Percentiles rank a stretch among this genome's conserved stretches.
Evolutionary conservation across 2,329 filamentous ascomycete species (phyloP).

Genomic region (Fusarium cicatricum): DNA sequence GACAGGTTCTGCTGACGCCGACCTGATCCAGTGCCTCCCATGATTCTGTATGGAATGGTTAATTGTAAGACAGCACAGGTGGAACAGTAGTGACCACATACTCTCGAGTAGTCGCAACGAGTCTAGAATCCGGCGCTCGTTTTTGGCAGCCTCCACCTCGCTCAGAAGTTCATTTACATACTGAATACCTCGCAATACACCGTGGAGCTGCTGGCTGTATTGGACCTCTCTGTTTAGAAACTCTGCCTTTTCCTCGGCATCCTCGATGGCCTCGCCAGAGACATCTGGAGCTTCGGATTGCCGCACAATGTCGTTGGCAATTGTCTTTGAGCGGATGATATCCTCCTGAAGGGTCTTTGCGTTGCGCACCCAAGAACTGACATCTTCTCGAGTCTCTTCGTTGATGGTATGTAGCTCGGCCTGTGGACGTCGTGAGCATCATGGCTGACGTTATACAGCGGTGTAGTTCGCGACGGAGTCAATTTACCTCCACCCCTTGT

Average conservation of each 20-base stretch:
- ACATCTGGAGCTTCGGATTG: conserved; percentile 72
- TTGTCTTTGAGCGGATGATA: conserved; percentile 79
- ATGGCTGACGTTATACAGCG: not conserved
- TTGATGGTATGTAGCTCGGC: conserved; percentile 79
- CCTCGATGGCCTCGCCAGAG: conserved; percentile 60
- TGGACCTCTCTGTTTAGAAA: conserved; percentile 66
- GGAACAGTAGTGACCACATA: conserved; percentile 43
- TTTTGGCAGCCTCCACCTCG: conserved; percentile 65
- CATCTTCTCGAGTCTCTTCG: conserved; percentile 77
- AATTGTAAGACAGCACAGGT: conserved; percentile 1
- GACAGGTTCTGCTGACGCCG: conserved; percentile 67
- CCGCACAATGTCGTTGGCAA: conserved; percentile 82
- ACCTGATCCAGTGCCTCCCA: conserved; percentile 67
- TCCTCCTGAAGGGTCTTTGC: conserved; percentile 86
- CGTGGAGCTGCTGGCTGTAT: conserved; percentile 65
- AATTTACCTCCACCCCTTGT: conserved; percentile 50
- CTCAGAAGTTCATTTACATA: conserved; percentile 68
- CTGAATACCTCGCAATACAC: conserved; percentile 60
- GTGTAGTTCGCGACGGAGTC: conserved; percentile 5
- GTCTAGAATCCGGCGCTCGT: conserved; percentile 64
- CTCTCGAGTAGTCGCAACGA: conserved; percentile 65
- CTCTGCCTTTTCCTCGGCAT: conserved; percentile 62
- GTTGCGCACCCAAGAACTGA: conserved; percentile 86
- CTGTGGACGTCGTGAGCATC: conserved; percentile 39
- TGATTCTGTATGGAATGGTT: conserved; percentile 53